phyloP scores from a whole-genome alignment of 768 basidiomycete species.

The Lepiota subincarnata region DNA sequence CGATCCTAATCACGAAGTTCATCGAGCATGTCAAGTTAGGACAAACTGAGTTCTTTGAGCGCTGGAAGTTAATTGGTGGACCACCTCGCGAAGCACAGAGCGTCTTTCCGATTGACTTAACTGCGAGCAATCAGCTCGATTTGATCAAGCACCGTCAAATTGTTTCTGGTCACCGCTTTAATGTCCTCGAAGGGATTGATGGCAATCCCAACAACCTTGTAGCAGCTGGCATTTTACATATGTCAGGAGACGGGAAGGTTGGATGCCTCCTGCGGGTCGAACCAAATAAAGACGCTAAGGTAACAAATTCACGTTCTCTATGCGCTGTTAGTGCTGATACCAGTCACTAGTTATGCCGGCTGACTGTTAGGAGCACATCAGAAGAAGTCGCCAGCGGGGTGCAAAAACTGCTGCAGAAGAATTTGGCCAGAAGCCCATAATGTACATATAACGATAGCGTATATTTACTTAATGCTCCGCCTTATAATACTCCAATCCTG shows the following conservation, averaged over 20 bases:
- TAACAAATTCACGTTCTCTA: constrained; percentile 26
- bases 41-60: constrained; percentile 87
- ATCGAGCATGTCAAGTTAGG: constrained; percentile 88
- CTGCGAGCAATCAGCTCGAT: constrained; percentile 68
- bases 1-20: constrained; percentile 87
- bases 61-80: constrained; percentile 97
- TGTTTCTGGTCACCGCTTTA: constrained; percentile 72
- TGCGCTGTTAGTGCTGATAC: constrained; percentile 1
- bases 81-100: constrained; percentile 88
- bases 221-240: constrained; percentile 94
- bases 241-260: constrained; percentile 87
- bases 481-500: constrained; percentile 20
- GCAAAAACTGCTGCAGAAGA: constrained; percentile 49
- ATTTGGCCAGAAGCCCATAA: constrained; percentile 25
- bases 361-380: constrained; percentile 94
- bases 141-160: constrained; percentile 68
- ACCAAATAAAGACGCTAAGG: constrained; percentile 95
- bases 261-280: constrained; percentile 92
- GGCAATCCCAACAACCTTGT: constrained; percentile 94
- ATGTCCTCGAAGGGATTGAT: constrained; percentile 80
- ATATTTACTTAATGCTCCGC: constrained; percentile 18
- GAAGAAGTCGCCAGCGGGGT: constrained; percentile 80
- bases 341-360: constrained; percentile 71
- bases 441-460: constrained; percentile 15
- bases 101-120: constrained; percentile 78